Conservation (phyloP, 1,139 yeast species). For the Arxiozyma slooffiae region DNA sequence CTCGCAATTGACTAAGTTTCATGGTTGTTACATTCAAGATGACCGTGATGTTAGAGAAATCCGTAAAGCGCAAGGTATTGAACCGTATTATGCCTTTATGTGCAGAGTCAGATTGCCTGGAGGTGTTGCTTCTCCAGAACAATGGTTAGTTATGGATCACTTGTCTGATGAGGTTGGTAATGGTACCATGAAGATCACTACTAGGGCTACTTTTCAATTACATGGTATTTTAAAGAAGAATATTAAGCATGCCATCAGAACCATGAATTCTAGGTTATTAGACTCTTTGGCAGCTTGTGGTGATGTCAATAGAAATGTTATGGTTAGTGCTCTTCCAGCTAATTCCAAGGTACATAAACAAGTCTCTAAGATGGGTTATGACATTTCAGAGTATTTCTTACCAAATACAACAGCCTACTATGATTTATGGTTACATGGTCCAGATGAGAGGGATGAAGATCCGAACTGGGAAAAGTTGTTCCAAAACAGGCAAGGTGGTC, state of each 20-base stretch:
- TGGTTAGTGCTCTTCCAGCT: constrained; percentile 78
- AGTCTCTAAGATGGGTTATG: constrained; percentile 51
- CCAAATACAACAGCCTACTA: constrained; percentile 94
- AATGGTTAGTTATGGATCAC: constrained; percentile 79
- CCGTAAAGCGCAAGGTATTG: constrained; percentile 83
- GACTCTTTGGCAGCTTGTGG: constrained; percentile 98
- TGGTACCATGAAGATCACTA: constrained; percentile 87
- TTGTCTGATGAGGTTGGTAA: constrained; percentile 79
- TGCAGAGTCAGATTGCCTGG: constrained; percentile 94
- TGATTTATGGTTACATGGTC: constrained; percentile 90
- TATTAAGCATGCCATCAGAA: constrained; percentile 84
- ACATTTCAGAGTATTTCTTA: constrained; percentile 70
- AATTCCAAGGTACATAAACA: constrained; percentile 77
- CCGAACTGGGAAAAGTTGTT: constrained; percentile 61
- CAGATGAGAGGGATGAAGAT: constrained; percentile 60
- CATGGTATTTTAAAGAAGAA: constrained; percentile 91
- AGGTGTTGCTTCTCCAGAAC: constrained; percentile 78
- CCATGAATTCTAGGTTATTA: constrained; percentile 80
- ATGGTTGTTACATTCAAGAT: constrained; percentile 98
- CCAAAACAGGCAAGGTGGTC: constrained; percentile 67
- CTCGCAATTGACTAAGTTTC: constrained; percentile 93
- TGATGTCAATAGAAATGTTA: constrained; percentile 94
- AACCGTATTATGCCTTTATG: constrained; percentile 95
- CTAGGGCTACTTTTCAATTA: constrained; percentile 94
- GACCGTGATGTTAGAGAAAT: constrained; percentile 94